Evolutionary conservation across 164 flowering plant species (phyloP).

Genomic region (Sextonia rubra): DNA sequence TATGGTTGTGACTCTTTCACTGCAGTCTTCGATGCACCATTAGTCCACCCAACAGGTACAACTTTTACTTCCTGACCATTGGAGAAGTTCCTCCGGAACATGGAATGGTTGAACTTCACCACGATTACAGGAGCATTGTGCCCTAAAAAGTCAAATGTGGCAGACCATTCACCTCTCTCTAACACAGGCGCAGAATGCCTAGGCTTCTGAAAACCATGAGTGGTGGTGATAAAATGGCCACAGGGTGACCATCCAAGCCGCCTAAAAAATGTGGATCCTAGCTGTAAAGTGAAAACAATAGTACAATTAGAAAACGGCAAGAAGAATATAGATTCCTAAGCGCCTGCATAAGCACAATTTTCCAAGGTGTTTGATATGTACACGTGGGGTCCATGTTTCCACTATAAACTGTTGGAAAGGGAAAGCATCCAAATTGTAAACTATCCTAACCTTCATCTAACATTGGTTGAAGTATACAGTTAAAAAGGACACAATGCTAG

Average conservation of each 20-base stretch:
- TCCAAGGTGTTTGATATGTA: background rate
- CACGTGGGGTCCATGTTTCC: background rate
- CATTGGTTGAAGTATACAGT: background rate
- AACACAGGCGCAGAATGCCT: constrained; percentile 98
- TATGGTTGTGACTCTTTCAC: constrained; percentile 80
- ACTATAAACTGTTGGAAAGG: background rate
- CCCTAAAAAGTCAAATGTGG: constrained; percentile 96
- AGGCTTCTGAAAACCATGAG: constrained; percentile 98
- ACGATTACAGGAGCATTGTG: constrained; percentile 97
- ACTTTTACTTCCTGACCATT: constrained; percentile 58
- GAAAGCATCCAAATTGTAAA: background rate
- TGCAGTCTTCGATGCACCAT: constrained; percentile 65
- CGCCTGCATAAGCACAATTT: background rate
- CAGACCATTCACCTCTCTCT: constrained; percentile 99
- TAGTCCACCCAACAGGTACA: constrained; percentile 74
- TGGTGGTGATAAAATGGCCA: constrained; percentile 98
- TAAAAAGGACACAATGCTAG: background rate
- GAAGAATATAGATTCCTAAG: background rate
- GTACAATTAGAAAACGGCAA: background rate
- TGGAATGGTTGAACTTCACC: constrained; percentile 93
- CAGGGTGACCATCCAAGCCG: constrained; percentile 99
- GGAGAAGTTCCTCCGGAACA: constrained; percentile 66
- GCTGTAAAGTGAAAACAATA: constrained; percentile 47
- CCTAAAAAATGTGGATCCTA: constrained; percentile 97
- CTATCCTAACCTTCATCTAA: background rate